Evolutionary conservation across 169 alveolate genomes (phyloP).

Genomic region (Eimeria falciformis): DNA sequence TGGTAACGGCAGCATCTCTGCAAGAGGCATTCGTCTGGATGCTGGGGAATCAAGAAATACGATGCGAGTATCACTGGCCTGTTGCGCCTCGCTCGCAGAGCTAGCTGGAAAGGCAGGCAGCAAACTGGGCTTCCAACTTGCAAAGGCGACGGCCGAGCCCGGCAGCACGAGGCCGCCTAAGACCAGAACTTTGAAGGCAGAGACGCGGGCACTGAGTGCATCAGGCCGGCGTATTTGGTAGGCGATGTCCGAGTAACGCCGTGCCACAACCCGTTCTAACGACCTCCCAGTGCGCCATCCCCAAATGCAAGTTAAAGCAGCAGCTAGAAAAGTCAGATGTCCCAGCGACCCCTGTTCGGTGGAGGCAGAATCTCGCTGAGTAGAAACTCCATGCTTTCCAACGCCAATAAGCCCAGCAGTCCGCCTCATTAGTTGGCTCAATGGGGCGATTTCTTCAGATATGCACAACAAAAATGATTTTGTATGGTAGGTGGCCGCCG

Average conservation of each 20-base stretch:
- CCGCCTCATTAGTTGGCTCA: slow-evolving; percentile 28
- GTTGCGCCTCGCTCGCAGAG: not conserved
- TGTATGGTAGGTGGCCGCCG: not conserved
- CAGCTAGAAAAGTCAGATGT: slow-evolving; percentile 58
- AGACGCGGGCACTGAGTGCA: slow-evolving; percentile 72
- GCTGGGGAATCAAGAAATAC: not conserved
- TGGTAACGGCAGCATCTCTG: not conserved
- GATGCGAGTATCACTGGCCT: not conserved
- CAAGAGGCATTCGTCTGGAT: slow-evolving; percentile 18
- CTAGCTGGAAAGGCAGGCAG: not conserved
- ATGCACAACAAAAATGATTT: slow-evolving; percentile 4
- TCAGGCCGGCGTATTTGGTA: slow-evolving; percentile 82
- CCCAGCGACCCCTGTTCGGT: not conserved
- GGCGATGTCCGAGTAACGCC: slow-evolving; percentile 79
- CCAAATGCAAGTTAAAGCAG: slow-evolving; percentile 74
- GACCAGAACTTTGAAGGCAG: slow-evolving; percentile 79
- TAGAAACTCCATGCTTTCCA: not conserved
- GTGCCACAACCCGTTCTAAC: slow-evolving; percentile 63
- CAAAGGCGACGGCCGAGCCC: slow-evolving; percentile 69
- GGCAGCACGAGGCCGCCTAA: slow-evolving; percentile 70
- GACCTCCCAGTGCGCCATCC: slow-evolving; percentile 74
- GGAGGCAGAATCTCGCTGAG: not conserved
- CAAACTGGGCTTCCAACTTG: not conserved
- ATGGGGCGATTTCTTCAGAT: slow-evolving; percentile 19
- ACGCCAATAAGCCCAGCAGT: not conserved